phyloP scores from a whole-genome alignment of 1,139 yeast genomes.

The Diutina scorzettiae region DNA sequence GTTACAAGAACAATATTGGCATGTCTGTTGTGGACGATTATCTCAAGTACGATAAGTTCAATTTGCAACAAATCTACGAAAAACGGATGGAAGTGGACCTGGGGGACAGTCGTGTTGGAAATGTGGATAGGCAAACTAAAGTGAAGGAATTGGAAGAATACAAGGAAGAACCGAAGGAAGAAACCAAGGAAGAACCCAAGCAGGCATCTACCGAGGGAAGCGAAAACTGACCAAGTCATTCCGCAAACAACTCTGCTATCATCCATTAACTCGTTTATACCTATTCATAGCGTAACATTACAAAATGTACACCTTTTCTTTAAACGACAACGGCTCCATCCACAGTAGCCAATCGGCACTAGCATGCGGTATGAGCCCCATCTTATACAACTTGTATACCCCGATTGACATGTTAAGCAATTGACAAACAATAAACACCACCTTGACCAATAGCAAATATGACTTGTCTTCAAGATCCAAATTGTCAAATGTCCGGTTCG shows the following conservation, averaged over 20 bases:
- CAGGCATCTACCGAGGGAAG: conserved; percentile 6
- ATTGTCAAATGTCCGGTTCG: conserved; percentile 32
- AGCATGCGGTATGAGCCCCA: conserved; percentile 87
- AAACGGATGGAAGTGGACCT: conserved; percentile 12
- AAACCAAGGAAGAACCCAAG: conserved; percentile 8
- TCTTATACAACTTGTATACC: conserved; percentile 66
- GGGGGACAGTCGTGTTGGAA: conserved; percentile 9
- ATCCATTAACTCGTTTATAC: too few species aligned
- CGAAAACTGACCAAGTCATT: conserved; percentile 5
- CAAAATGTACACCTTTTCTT: conserved; percentile 11
- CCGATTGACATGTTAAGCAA: conserved; percentile 62
- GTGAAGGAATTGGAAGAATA: conserved; percentile 5
- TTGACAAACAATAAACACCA: conserved; percentile 44
- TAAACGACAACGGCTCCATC: conserved; percentile 38
- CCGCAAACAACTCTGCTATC: conserved; percentile 1
- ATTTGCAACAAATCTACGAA: conserved; percentile 53
- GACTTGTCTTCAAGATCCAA: conserved; percentile 15
- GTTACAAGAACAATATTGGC: conserved; percentile 75
- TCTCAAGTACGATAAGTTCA: conserved; percentile 41
- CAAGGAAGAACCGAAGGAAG: conserved; percentile 6
- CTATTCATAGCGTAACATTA: too few species aligned
- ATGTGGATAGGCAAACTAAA: too few species aligned
- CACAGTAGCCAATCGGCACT: conserved; percentile 89
- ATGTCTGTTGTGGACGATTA: conserved; percentile 67
- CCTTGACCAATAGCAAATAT: conserved; percentile 30